Percentiles rank a stretch among this genome's conserved stretches.
Conservation (phyloP, 176 grass and related monocot species). For the Carex kokanica region DNA sequence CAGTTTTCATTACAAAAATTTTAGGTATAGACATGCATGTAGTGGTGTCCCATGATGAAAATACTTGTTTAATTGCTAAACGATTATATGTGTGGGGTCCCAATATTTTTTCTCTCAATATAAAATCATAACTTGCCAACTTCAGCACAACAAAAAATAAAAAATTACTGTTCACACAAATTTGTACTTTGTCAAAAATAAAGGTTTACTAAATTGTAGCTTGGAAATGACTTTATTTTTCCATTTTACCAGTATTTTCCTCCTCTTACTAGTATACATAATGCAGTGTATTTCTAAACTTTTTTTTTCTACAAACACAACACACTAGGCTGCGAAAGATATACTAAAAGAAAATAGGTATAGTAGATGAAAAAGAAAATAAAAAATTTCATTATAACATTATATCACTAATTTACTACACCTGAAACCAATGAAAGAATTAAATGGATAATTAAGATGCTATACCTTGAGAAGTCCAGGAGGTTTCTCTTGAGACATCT, state of each 20-base stretch:
- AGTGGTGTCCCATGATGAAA: constrained; percentile 15
- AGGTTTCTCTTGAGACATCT: constrained; percentile 36
- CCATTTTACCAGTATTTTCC: neutral
- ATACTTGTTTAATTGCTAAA: neutral
- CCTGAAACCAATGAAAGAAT: neutral
- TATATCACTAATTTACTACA: neutral
- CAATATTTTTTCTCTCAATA: neutral
- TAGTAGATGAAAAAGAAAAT: neutral
- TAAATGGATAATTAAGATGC: neutral
- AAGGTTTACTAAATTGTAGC: no score
- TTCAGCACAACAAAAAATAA: neutral
- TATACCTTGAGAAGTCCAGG: constrained; percentile 61
- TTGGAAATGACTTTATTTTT: neutral
- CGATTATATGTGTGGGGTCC: neutral
- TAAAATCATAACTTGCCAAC: neutral
- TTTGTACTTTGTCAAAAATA: neutral
- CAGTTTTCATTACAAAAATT: neutral
- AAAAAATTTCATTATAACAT: neutral
- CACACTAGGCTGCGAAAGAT: neutral
- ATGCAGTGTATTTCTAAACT: neutral
- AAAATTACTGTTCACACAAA: neutral
- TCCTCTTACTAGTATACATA: neutral
- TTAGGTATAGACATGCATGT: neutral
- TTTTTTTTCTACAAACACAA: neutral
- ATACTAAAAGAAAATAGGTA: neutral